A percentile compares a stretch with the other conserved stretches of the same genome.
phyloP scores from a whole-genome alignment of 225 moss, liverwort and hornwort species.

The Rhytidiadelphus loreus region DNA sequence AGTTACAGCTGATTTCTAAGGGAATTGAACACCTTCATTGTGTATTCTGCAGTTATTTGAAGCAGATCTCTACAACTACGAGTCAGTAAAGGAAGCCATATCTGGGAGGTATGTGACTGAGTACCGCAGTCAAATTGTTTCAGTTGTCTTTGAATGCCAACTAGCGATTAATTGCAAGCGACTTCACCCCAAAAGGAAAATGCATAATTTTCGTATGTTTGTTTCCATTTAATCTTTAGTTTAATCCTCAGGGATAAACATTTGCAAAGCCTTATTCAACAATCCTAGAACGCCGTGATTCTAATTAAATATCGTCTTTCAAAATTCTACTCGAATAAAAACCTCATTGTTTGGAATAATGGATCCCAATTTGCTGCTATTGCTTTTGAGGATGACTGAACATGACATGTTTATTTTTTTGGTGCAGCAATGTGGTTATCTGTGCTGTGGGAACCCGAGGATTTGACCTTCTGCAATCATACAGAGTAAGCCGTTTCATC shows the following conservation, averaged over 20 bases:
- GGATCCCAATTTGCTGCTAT: neutral
- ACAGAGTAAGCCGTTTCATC: constrained; percentile 27
- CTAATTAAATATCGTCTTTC: too few species aligned
- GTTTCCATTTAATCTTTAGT: neutral
- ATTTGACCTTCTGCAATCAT: constrained; percentile 67
- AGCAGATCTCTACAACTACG: constrained; percentile 80
- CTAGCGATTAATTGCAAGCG: neutral
- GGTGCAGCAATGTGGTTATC: constrained; percentile 76
- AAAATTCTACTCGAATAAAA: neutral
- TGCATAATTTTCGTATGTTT: neutral
- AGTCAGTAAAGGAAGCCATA: constrained; percentile 62
- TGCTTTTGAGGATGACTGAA: neutral
- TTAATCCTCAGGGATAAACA: neutral
- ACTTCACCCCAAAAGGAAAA: too few species aligned
- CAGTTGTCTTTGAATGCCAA: neutral
- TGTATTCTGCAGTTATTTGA: constrained; percentile 42
- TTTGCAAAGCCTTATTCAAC: neutral
- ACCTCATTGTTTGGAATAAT: neutral
- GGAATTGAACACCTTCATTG: neutral
- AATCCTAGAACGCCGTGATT: neutral
- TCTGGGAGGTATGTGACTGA: constrained; percentile 42
- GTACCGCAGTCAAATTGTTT: neutral
- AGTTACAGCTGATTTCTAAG: neutral
- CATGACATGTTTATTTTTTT: neutral
- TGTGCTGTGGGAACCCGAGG: constrained; percentile 65